Evolutionary conservation across 2,329 filamentous ascomycete genomes (phyloP).

Genomic region (Ophiocordyceps sinensis): DNA sequence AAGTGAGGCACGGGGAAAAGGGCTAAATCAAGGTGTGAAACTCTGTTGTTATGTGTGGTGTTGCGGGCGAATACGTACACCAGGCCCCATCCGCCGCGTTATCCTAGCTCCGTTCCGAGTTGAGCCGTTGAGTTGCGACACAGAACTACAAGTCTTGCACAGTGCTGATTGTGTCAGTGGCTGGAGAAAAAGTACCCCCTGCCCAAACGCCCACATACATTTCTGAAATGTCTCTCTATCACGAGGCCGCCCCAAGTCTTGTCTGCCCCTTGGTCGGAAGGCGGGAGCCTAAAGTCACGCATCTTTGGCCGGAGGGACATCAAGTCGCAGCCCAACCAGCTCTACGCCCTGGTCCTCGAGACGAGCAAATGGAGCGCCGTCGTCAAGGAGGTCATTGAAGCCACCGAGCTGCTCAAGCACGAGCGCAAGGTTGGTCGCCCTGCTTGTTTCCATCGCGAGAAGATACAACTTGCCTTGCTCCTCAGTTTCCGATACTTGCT

Average conservation of each 20-base stretch:
- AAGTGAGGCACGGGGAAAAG: too few species aligned
- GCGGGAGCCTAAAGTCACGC: constrained; percentile 77
- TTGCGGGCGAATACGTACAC: too few species aligned
- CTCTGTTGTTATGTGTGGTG: too few species aligned
- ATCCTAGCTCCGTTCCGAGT: too few species aligned
- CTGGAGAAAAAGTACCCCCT: too few species aligned
- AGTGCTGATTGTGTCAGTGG: too few species aligned
- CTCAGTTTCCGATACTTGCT: background rate
- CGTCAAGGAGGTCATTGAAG: constrained; percentile 81
- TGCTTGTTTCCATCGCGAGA: background rate
- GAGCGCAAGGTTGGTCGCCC: constrained; percentile 61
- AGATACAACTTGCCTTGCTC: too few species aligned
- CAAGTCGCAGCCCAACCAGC: constrained; percentile 65
- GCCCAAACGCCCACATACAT: too few species aligned
- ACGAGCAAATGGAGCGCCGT: constrained; percentile 81
- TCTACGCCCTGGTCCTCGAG: constrained; percentile 80
- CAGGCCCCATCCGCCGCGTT: too few species aligned
- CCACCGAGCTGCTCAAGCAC: constrained; percentile 55
- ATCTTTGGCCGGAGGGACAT: constrained; percentile 62
- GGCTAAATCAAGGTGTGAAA: too few species aligned
- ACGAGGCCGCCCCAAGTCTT: constrained; percentile 75
- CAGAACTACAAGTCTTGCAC: too few species aligned
- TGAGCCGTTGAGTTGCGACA: too few species aligned
- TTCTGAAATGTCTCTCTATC: constrained; percentile 73
- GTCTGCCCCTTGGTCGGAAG: constrained; percentile 31